Evolutionary conservation across 2,329 filamentous ascomycete genomes (phyloP), one percentile per base, ranked within the genome.

Genomic region (Clonostachys sp.): DNA sequence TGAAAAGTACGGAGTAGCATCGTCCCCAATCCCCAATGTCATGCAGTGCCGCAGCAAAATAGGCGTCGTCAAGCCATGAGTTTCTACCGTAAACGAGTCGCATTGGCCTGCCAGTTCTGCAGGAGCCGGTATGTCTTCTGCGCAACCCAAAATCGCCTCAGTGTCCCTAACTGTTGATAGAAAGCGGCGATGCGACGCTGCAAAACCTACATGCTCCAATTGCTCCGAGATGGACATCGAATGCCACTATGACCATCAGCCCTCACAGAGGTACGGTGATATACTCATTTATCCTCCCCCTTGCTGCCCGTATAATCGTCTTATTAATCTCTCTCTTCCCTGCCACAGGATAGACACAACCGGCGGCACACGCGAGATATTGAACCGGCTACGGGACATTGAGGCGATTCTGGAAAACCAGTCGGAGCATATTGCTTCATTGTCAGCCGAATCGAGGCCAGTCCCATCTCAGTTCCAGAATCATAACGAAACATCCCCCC

Each of bases 121-220:
- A 57, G 59, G 17, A 56, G 55, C 39, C 51, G 58, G 60, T 61
- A 47, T 38, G 35, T 36, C 41, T 39, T 48, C 10, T 18, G 6
- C 12, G n/a, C 13, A 6, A 33, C 2, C 14, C 20, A 34, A 18
- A 10, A 7, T 14, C 18, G 10, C 17, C 8, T 2, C 24, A 30
- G 24, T 10, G 3, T 14, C 14, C 13, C 48, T 20, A 43, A 12
- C 12, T 35, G 17, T 5, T 24, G 58, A 54, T 14, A 62, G 58
- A 24, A 61, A 62, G 48, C 59, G 60, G 4, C 52, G 60, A 24
- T 61, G 60, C 44, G 59, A 62, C 49, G 60, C 57, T 5, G 49
- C 39, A 6, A 56, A 55, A 34, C 57, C 60, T 13, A 45, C 53
- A 2, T 61, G 58, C 35, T 49, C 52, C 7, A 56, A 58, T 18